Conservation (phyloP, 345 rosid species). For the Populus alba region DNA sequence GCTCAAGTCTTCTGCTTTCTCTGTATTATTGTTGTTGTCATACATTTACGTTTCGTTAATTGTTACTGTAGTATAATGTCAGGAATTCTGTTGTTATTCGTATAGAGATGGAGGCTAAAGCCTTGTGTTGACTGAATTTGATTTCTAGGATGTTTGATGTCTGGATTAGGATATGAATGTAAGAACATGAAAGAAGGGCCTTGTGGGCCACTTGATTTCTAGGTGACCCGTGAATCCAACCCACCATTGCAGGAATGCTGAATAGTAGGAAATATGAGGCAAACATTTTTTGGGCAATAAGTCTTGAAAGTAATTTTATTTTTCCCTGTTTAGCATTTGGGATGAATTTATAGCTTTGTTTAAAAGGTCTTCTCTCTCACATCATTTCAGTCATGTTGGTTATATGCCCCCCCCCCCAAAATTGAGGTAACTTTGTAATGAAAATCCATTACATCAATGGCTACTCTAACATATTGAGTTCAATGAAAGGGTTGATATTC, state of each 20-base stretch:
- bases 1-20: neutral
- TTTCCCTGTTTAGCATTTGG: neutral
- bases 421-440: neutral
- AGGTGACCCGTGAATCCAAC: neutral
- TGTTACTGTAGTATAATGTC: neutral
- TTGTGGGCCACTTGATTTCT: neutral
- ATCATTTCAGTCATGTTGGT: too few relatives aligned
- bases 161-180: too few relatives aligned
- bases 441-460: neutral
- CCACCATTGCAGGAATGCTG: neutral
- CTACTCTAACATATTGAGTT: neutral
- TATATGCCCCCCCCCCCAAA: neutral
- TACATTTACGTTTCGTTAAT: neutral
- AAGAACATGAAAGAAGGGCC: too few relatives aligned
- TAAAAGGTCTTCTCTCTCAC: neutral
- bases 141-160: neutral
- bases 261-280: too few relatives aligned
- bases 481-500: neutral
- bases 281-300: neutral
- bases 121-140: neutral
- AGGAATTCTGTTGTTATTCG: neutral
- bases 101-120: too few relatives aligned
- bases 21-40: neutral
- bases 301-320: neutral
- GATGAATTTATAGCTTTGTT: neutral